Evolutionary conservation across 2,329 filamentous ascomycete species (phyloP).

Genomic region (Colletotrichum noveboracense): DNA sequence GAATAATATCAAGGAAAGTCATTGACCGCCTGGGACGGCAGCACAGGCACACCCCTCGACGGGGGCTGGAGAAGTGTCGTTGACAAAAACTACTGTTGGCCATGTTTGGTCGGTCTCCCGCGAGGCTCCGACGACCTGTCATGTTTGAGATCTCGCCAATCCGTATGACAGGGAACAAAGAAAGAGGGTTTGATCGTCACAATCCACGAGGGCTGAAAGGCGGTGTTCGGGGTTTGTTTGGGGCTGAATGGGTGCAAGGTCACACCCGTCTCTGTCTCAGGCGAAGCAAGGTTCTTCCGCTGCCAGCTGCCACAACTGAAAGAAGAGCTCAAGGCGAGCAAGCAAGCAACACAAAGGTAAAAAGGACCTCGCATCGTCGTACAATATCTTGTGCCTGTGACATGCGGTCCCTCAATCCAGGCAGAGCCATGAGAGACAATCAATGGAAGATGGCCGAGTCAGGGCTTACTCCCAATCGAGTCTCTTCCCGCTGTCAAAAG

Average conservation of each 20-base stretch:
- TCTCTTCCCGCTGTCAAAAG: neutral
- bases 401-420: neutral
- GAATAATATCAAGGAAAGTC: neutral
- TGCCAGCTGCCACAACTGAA: neutral
- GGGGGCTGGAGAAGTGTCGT: neutral
- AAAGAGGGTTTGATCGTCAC: neutral
- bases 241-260: neutral
- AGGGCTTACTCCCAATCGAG: neutral
- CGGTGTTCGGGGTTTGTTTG: neutral
- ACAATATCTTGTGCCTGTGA: neutral
- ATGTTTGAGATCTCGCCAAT: neutral
- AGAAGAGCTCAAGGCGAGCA: neutral
- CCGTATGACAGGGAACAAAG: neutral
- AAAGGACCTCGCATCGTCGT: neutral
- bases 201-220: neutral
- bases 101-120: neutral
- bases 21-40: neutral
- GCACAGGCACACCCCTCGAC: neutral
- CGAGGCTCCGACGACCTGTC: neutral
- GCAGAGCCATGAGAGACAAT: neutral
- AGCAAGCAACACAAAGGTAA: neutral
- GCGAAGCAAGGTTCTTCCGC: neutral
- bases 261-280: neutral
- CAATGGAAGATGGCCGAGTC: neutral
- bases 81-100: neutral